Base-by-base conservation (phyloP, 164 flowering plant species). In the Vitis rotundifolia region DNA sequence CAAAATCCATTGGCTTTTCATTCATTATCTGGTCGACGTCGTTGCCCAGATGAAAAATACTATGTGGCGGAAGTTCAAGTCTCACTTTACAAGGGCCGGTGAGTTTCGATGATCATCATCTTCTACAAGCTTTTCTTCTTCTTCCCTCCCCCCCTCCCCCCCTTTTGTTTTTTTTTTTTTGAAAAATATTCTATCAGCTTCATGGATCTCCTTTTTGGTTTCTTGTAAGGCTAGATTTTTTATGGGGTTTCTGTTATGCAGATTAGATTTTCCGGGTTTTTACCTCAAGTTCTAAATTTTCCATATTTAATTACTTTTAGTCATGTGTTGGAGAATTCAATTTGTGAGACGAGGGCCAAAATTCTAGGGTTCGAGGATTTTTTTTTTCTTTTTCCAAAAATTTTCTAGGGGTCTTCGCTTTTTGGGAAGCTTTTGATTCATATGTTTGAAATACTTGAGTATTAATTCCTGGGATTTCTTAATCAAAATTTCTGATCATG, bases 81-180 rank as follows among this genome's bases (percentile, higher is more conserved):
- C 68, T 15, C 48, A 49, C 52, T 69, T 70, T 19, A 31, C 67
- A 48, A 66, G 52, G 18, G 5, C 73, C 29, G 80, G 85, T 82
- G n/a, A 64, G 79, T 68, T 68, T 63, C 66, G 44, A 37, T 37
- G 6, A 3, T 37, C 44, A 37, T 37, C 44, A 6, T 37, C 7
- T 37, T 61, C 50, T 58, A 5, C 15, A 29, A 5, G 2, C 0
- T 31, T 5, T 22, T 50, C 10, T 11, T 51, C 26, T 48, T 18
- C 49, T 49, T 53, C 51, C 49, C 11, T 26, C 14, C 49, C 15
- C 16, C 44, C 26, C 48, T 19, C 22, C 11, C 19, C 18, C 12
- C 15, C 4, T 47, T 58, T 31, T 52, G n/a, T 13, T 19, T 19
- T 19, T 19, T 22, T 22, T 22, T 22, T 22, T 22, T 22, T 22